Evolutionary conservation across 2,329 filamentous ascomycete genomes (phyloP).

Genomic region (Xylariaceae sp.): DNA sequence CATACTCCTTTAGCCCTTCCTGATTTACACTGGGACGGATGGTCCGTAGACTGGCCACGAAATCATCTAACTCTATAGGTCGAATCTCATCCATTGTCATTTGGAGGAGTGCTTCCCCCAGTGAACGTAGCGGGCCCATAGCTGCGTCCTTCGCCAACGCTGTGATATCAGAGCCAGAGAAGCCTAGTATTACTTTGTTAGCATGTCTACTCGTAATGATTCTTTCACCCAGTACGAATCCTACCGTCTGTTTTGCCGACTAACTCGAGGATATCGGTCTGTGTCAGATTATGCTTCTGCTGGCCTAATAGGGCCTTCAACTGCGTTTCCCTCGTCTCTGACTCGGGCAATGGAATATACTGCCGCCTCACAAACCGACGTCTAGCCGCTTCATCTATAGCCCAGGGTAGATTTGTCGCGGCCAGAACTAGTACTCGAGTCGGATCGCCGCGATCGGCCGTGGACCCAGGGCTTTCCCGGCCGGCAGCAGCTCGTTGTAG

Average conservation of each 20-base stretch:
- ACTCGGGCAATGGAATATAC: constrained; percentile 91
- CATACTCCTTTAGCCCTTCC: constrained; percentile 78
- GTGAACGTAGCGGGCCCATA: constrained; percentile 87
- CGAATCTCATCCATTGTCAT: constrained; percentile 95
- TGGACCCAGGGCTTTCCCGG: constrained; percentile 61
- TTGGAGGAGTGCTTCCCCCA: constrained; percentile 82
- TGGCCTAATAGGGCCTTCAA: constrained; percentile 73
- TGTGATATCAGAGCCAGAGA: constrained; percentile 94
- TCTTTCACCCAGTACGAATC: background rate
- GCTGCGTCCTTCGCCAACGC: constrained; percentile 95
- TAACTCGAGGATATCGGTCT: constrained; percentile 65
- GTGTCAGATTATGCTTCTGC: constrained; percentile 75
- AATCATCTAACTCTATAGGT: constrained; percentile 77
- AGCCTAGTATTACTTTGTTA: constrained; percentile 53
- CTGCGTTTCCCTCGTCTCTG: constrained; percentile 72
- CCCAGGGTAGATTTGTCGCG: constrained; percentile 94
- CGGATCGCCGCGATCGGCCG: constrained; percentile 71
- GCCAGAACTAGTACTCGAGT: constrained; percentile 88
- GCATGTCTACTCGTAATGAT: background rate
- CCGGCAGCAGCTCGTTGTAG: constrained; percentile 87
- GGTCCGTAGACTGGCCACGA: constrained; percentile 72
- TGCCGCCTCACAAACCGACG: constrained; percentile 87
- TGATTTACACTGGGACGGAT: constrained; percentile 89
- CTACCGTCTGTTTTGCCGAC: constrained; percentile 80
- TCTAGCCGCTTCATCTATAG: constrained; percentile 91